These are phyloP conservation scores for Multifurca ochricompacta DNA, from an alignment of 768 basidiomycete genomes.

Conservation along the genomic window DNA sequence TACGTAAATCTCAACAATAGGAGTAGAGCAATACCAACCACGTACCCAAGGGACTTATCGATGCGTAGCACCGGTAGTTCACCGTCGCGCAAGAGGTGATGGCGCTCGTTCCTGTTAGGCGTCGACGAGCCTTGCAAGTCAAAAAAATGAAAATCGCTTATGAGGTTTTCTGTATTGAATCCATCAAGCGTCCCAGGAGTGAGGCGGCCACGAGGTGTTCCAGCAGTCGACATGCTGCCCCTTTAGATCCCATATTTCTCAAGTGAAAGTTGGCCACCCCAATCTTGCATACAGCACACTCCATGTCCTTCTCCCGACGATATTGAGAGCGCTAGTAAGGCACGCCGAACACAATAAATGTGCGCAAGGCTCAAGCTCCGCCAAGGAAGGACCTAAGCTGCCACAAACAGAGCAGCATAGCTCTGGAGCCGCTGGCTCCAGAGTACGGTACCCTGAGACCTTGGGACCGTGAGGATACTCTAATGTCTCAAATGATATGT, in stretches of 20 bases:
- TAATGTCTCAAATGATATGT: constrained; percentile 15
- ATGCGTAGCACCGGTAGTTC: constrained; percentile 65
- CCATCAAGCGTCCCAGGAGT: constrained; percentile 20
- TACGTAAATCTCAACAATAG: neutral
- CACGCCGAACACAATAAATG: constrained; percentile 77
- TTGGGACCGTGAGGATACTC: constrained; percentile 29
- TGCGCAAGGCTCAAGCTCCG: constrained; percentile 63
- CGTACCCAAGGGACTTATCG: constrained; percentile 87
- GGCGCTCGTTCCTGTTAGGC: constrained; percentile 24
- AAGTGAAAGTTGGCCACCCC: constrained; percentile 56
- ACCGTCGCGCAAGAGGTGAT: constrained; percentile 10
- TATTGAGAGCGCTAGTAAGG: constrained; percentile 79
- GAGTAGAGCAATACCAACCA: constrained; percentile 8
- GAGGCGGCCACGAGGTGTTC: constrained; percentile 16
- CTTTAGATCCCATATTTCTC: constrained; percentile 25
- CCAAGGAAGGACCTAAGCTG: constrained; percentile 39
- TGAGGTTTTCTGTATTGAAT: constrained; percentile 25
- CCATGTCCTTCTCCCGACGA: constrained; percentile 88
- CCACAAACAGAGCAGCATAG: constrained; percentile 60
- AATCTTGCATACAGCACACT: constrained; percentile 70
- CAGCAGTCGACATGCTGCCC: constrained; percentile 17
- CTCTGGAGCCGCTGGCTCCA: constrained; percentile 22
- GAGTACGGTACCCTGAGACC: constrained; percentile 19
- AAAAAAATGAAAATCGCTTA: constrained; percentile 23
- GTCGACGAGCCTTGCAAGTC: constrained; percentile 29